Evolutionary conservation across 75 land plant species (phyloP).

Genomic region (Pinus taeda): DNA sequence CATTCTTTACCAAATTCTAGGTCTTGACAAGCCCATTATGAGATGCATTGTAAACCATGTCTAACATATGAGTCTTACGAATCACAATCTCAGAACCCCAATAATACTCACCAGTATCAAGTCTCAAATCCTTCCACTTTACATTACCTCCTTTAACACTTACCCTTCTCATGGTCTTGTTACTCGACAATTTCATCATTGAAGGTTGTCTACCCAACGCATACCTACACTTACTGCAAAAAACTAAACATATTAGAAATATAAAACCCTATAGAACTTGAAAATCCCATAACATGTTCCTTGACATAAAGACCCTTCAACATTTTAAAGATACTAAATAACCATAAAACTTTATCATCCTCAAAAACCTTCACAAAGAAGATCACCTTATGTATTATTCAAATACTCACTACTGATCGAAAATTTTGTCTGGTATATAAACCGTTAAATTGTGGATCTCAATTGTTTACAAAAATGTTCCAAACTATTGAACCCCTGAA

Average conservation of each 20-base stretch:
- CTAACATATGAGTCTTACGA: conserved; percentile 65
- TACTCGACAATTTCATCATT: conserved; percentile 50
- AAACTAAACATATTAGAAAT: too few relatives aligned
- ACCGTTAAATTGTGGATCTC: too few relatives aligned
- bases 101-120: conserved; percentile 47
- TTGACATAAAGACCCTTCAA: not conserved
- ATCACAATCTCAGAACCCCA: conserved; percentile 75
- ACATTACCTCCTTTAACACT: conserved; percentile 46
- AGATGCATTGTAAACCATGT: conserved; percentile 44
- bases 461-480: too few relatives aligned
- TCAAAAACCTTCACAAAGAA: too few relatives aligned
- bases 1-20: conserved; percentile 46
- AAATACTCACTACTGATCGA: too few relatives aligned
- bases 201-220: conserved; percentile 55
- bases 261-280: not conserved
- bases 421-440: too few relatives aligned
- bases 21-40: conserved; percentile 63
- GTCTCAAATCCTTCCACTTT: conserved; percentile 46
- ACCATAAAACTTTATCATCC: too few relatives aligned
- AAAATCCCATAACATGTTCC: too few relatives aligned
- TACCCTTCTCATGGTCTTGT: too few relatives aligned
- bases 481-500: too few relatives aligned
- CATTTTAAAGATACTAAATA: too few relatives aligned
- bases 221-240: conserved; percentile 13
- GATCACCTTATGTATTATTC: too few relatives aligned